Evolutionary conservation across 2,329 filamentous ascomycete species (phyloP).

Genomic region (Claviceps paspali): DNA sequence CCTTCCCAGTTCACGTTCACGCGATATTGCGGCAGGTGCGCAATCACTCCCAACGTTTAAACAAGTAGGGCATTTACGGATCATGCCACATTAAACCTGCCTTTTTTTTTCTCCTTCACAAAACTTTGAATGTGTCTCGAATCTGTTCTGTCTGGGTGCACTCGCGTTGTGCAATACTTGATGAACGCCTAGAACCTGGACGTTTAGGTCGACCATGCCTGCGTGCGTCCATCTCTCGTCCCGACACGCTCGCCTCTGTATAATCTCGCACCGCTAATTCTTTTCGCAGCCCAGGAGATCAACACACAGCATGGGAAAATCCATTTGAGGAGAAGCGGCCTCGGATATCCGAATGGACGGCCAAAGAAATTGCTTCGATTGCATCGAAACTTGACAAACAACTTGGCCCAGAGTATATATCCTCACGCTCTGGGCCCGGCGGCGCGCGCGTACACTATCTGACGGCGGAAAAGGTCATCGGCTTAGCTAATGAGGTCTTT

Average conservation of each 20-base stretch:
- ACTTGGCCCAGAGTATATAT: constrained; percentile 91
- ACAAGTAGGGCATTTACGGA: too few species aligned
- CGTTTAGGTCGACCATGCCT: constrained; percentile 20
- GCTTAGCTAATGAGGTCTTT: constrained; percentile 86
- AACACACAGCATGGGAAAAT: constrained; percentile 46
- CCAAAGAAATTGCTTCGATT: constrained; percentile 77
- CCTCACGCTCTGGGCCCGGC: constrained; percentile 64
- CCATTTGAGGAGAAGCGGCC: constrained; percentile 63
- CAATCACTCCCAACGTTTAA: too few species aligned
- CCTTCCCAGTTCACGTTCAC: neutral
- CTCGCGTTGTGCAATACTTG: neutral
- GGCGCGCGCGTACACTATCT: constrained; percentile 86
- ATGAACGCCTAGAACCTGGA: neutral
- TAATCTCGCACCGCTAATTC: constrained; percentile 8
- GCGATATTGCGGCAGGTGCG: neutral
- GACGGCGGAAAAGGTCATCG: constrained; percentile 91
- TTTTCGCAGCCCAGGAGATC: constrained; percentile 47
- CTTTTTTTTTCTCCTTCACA: neutral
- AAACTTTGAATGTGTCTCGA: neutral
- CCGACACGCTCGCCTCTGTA: constrained; percentile 4
- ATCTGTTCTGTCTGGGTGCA: too few species aligned
- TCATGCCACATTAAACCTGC: neutral
- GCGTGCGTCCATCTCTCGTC: constrained; percentile 20
- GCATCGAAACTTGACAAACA: constrained; percentile 81
- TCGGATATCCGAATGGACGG: constrained; percentile 66